phyloP scores from a whole-genome alignment of 257 asterid species.

The Gentiana macrophylla region DNA sequence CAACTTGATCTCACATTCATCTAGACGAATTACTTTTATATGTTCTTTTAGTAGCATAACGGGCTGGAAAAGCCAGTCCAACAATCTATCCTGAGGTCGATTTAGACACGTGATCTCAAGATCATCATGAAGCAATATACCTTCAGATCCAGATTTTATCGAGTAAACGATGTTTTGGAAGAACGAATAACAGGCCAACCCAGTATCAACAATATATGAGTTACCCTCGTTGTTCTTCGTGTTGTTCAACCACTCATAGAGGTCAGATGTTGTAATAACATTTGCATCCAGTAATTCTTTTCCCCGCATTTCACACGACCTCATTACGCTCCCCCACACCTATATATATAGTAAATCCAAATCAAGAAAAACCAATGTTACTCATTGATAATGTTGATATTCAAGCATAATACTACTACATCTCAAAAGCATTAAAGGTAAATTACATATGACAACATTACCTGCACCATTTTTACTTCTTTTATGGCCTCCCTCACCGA shows the following conservation, averaged over 20 bases:
- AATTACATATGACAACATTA: conserved; percentile 2
- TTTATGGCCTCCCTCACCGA: conserved; percentile 80
- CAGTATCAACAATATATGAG: conserved; percentile 40
- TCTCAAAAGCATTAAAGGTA: not conserved
- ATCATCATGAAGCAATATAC: conserved; percentile 56
- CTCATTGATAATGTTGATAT: no score
- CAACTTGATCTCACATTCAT: conserved; percentile 60
- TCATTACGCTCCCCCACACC: conserved; percentile 84
- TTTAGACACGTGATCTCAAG: conserved; percentile 67
- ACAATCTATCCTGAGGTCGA: conserved; percentile 70
- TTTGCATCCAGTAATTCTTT: conserved; percentile 49
- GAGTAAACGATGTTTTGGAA: conserved; percentile 50
- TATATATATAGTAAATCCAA: conserved; percentile 11
- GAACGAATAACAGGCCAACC: conserved; percentile 72
- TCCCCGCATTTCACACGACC: conserved; percentile 45
- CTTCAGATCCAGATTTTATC: conserved; percentile 56
- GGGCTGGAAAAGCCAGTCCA: conserved; percentile 95
- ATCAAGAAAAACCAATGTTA: conserved; percentile 2
- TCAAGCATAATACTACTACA: no score
- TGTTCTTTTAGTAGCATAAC: conserved; percentile 80
- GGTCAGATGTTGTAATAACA: conserved; percentile 55
- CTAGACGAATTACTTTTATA: conserved; percentile 50
- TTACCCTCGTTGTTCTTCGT: conserved; percentile 38
- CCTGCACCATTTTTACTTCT: conserved; percentile 97
- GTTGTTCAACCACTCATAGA: conserved; percentile 59